These are phyloP conservation scores for Saccharomyces paradoxus DNA, from an alignment of 805 yeast genomes.

Conservation along the genomic window DNA sequence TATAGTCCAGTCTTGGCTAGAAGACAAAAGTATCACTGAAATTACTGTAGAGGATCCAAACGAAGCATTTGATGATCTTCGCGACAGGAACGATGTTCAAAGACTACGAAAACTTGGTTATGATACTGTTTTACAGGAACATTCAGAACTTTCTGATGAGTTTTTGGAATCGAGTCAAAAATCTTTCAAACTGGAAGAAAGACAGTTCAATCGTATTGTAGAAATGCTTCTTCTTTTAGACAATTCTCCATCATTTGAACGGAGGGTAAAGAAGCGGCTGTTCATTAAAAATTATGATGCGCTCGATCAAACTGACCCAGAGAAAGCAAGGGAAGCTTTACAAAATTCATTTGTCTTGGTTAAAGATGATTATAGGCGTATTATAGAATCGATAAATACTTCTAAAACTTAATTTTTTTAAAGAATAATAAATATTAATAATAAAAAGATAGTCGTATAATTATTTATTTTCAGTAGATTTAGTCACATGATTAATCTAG, in stretches of 20 bases:
- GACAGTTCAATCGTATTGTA: slow-evolving; percentile 68
- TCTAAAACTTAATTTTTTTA: neutral
- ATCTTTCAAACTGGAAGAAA: slow-evolving; percentile 53
- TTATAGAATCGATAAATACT: slow-evolving; percentile 17
- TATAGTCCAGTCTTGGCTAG: slow-evolving; percentile 48
- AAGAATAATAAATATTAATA: neutral
- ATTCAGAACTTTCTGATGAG: slow-evolving; percentile 19
- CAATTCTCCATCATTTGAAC: slow-evolving; percentile 37
- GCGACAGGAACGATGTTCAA: slow-evolving; percentile 73
- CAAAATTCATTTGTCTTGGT: slow-evolving; percentile 66
- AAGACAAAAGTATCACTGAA: slow-evolving; percentile 48
- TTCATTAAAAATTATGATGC: slow-evolving; percentile 77
- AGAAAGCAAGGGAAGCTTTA: slow-evolving; percentile 58
- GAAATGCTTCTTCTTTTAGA: slow-evolving; percentile 56
- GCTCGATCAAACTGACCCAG: slow-evolving; percentile 53
- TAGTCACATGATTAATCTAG: no score
- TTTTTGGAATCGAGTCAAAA: slow-evolving; percentile 38
- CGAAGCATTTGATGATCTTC: slow-evolving; percentile 81
- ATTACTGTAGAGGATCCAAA: slow-evolving; percentile 92
- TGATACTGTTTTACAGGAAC: slow-evolving; percentile 26
- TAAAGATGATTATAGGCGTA: slow-evolving; percentile 61
- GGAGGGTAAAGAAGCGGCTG: slow-evolving; percentile 65
- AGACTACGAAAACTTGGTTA: slow-evolving; percentile 35
- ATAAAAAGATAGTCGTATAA: no score
- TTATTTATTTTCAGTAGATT: no score